Percentiles rank a stretch among this genome's conserved stretches.
Evolutionary conservation across 1,284 basidiomycete species (phyloP).

Genomic region (Cronartium quercuum): DNA sequence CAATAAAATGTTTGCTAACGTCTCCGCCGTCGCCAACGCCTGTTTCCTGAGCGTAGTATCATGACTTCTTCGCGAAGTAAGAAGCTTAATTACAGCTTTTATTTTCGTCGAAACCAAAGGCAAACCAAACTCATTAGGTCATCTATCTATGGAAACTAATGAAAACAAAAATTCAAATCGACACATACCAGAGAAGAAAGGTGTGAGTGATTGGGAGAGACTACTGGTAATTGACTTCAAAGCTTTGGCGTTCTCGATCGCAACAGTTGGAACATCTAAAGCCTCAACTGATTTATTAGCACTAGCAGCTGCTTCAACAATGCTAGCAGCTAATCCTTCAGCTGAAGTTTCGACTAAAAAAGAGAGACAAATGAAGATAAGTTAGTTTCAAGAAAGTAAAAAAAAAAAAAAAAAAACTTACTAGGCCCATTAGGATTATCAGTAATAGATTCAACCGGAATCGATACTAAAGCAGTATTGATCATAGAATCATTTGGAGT

Average conservation of each 20-base stretch:
- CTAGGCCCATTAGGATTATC: background rate
- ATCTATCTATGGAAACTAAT: constrained; percentile 16
- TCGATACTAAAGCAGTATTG: constrained; percentile 4
- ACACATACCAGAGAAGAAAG: constrained; percentile 76
- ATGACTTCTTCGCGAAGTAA: constrained; percentile 66
- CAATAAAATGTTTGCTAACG: constrained; percentile 67
- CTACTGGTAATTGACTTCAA: constrained; percentile 74
- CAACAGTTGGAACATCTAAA: background rate
- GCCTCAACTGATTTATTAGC: constrained; percentile 16
- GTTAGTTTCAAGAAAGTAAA: background rate
- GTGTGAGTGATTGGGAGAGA: constrained; percentile 68
- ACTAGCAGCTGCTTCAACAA: constrained; percentile 46
- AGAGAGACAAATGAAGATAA: background rate
- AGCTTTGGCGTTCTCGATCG: constrained; percentile 61
- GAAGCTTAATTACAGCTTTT: constrained; percentile 75
- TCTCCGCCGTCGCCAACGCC: constrained; percentile 62
- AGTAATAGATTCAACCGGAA: constrained; percentile 5
- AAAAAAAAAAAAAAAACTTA: background rate
- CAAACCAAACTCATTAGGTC: constrained; percentile 26
- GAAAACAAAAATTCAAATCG: background rate
- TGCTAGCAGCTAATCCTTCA: background rate
- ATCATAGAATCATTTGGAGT: constrained; percentile 21
- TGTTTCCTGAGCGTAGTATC: constrained; percentile 74
- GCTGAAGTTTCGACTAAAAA: background rate
- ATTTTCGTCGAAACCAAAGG: too few relatives aligned